Evolutionary conservation across 352 stramenopile species (phyloP).

Genomic region (Globisporangium yorkense): DNA sequence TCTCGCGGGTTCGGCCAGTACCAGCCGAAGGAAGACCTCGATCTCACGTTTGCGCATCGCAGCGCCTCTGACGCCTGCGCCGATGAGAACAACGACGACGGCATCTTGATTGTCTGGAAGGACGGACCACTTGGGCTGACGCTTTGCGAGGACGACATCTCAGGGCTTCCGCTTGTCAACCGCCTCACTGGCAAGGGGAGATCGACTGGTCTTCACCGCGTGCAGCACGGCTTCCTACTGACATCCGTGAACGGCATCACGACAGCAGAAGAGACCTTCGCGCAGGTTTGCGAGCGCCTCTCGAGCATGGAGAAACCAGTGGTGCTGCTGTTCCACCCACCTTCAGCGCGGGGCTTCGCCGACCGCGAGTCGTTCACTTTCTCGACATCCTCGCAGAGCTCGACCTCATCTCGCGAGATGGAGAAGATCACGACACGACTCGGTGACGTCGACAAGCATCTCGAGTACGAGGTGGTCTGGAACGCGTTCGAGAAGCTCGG

Average conservation of each 20-base stretch:
- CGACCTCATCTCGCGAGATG: not conserved
- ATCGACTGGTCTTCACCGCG: conserved; percentile 25
- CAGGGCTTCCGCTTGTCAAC: conserved; percentile 43
- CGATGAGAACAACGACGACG: conserved; percentile 1
- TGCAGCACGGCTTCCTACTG: conserved; percentile 43
- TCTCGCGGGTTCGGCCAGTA: not conserved
- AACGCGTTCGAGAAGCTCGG: conserved; percentile 7
- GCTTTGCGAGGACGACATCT: conserved; percentile 43
- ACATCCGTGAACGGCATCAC: conserved; percentile 42
- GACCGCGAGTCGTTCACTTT: conserved; percentile 10
- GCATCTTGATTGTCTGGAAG: conserved; percentile 46
- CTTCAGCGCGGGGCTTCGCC: conserved; percentile 12
- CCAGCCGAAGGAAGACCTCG: conserved; percentile 1
- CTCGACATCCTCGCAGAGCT: conserved; percentile 4
- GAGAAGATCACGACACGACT: not conserved
- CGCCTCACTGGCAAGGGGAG: conserved; percentile 64
- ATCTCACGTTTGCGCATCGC: not conserved
- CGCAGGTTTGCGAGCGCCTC: conserved; percentile 30
- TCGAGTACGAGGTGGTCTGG: conserved; percentile 16
- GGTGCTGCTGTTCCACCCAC: conserved; percentile 39
- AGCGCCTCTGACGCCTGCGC: not conserved
- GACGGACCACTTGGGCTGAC: conserved; percentile 42
- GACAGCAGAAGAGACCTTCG: conserved; percentile 21
- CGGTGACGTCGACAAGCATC: not conserved
- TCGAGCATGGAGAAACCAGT: conserved; percentile 35